These are phyloP conservation scores for Sextonia rubra DNA, from an alignment of 164 flowering plant species.

Conservation along the genomic window DNA sequence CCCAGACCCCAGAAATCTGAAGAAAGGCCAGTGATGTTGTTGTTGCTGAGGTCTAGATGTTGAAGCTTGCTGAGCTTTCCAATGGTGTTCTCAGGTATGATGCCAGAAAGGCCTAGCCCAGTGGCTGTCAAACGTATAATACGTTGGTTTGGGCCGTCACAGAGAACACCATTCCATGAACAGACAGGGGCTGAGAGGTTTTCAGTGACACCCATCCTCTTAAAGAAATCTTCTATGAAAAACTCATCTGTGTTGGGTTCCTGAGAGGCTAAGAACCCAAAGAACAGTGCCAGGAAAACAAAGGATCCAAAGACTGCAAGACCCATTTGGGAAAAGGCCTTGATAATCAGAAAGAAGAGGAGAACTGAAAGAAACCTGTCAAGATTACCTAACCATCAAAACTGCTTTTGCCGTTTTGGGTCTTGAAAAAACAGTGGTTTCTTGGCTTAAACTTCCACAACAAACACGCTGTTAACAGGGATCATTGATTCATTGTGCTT, in stretches of 20 bases:
- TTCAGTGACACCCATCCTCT: conserved; percentile 49
- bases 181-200: conserved; percentile 55
- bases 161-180: conserved; percentile 63
- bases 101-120: conserved; percentile 64
- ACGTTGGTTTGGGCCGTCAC: conserved; percentile 41
- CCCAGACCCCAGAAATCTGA: conserved; percentile 85
- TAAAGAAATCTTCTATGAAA: conserved; percentile 58
- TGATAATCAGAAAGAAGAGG: not conserved
- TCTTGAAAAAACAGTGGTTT: not conserved
- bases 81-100: conserved; percentile 76
- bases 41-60: conserved; percentile 75
- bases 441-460: not conserved
- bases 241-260: conserved; percentile 75
- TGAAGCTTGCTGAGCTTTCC: conserved; percentile 71
- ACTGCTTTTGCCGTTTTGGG: conserved; percentile 5
- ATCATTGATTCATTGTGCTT: not conserved
- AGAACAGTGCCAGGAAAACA: conserved; percentile 38
- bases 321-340: conserved; percentile 41
- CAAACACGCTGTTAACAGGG: not conserved
- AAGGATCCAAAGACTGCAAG: conserved; percentile 25
- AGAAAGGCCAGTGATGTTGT: conserved; percentile 61
- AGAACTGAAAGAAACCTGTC: not conserved
- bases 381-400: not conserved
- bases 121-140: conserved; percentile 42
- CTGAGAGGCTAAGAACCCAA: conserved; percentile 43